phyloP scores from a whole-genome alignment of 1,284 basidiomycete genomes.

The Pseudozyma tsukubaensis region DNA sequence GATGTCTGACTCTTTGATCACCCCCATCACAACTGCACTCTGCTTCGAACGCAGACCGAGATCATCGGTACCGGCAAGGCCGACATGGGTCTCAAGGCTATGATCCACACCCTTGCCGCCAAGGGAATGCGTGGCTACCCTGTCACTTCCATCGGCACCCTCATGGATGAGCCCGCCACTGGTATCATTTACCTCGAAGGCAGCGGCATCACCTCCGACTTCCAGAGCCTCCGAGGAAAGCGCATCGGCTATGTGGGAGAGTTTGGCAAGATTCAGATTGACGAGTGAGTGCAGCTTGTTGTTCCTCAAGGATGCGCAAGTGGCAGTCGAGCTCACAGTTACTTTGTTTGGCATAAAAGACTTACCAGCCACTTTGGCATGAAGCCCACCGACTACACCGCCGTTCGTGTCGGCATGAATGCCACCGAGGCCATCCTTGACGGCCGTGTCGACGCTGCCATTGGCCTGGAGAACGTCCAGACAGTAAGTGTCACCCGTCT shows the following conservation, averaged over 20 bases:
- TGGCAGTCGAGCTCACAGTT: not conserved
- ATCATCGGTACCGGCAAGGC: constrained; percentile 69
- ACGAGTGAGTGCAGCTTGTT: constrained; percentile 11
- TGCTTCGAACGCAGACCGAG: constrained; percentile 56
- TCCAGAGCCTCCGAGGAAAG: constrained; percentile 68
- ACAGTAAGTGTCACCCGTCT: constrained; percentile 48
- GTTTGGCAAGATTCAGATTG: constrained; percentile 70
- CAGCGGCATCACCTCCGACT: constrained; percentile 68
- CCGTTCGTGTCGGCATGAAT: constrained; percentile 70
- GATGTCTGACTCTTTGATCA: not conserved
- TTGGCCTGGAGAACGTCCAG: constrained; percentile 69
- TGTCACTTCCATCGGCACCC: constrained; percentile 68
- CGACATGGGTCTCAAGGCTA: constrained; percentile 69
- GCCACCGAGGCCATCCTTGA: constrained; percentile 69
- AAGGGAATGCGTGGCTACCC: constrained; percentile 68
- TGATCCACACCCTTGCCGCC: constrained; percentile 70
- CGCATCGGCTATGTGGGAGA: constrained; percentile 71
- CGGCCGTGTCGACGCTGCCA: constrained; percentile 69
- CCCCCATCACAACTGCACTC: not conserved
- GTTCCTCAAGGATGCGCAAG: not conserved
- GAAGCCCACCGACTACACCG: constrained; percentile 68
- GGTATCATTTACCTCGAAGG: constrained; percentile 70
- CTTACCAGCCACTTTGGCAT: constrained; percentile 61
- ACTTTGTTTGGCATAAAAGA: constrained; percentile 14
- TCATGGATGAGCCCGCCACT: constrained; percentile 70